Base-by-base conservation (phyloP, 2,329 filamentous ascomycete genomes). In the Xylariaceae sp. region DNA sequence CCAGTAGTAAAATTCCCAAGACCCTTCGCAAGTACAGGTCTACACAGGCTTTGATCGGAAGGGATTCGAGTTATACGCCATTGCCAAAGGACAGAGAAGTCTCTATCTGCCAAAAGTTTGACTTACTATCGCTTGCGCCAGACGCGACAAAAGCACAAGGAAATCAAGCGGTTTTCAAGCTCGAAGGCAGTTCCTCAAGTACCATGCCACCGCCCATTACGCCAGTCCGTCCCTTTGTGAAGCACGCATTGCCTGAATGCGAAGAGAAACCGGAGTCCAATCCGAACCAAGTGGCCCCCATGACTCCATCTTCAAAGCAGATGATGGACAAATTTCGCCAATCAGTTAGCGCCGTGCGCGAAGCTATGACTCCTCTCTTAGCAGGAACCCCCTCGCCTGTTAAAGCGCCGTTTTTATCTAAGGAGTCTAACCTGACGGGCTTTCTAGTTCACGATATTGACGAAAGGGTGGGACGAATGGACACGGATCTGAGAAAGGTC, bases 361-460 rank as follows among this genome's bases (percentile, higher is more conserved):
- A 63, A 36, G 55, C 65, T 61, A 74, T 70, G 58, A 69, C 63
- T 50, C 64, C 64, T 9, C 28, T 42, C 13, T 45, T 52, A 18
- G 71, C 74, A 58, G 71, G 75, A 63, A 67, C 69, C 59, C 67
- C 66, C 52, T 78, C 73, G 64, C 75, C 75, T 54, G 71, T 60
- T 34, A 79, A 80, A 59, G 69, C 67, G 13, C 63, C 67, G 1
- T 92, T 80, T 75, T 76, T 93, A 64, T 86, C 80, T 60, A 88
- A 85, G 74, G 74, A 86, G 77, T 90, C 91, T 84, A 87, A 89
- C 79, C 73, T 81, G 59, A 78, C 75, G 62, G 71, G 68, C 33
- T 82, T 76, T 71, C 58, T 80, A 89, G 88, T 81, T 64, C 93
- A 87, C 80, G 90, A 97, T 68, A 84, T 91, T 60, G 86, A 91